Evolutionary conservation across 2,329 filamentous ascomycete genomes (phyloP), one percentile per base, ranked within the genome.

Genomic region (Fusarium pininemorale): DNA sequence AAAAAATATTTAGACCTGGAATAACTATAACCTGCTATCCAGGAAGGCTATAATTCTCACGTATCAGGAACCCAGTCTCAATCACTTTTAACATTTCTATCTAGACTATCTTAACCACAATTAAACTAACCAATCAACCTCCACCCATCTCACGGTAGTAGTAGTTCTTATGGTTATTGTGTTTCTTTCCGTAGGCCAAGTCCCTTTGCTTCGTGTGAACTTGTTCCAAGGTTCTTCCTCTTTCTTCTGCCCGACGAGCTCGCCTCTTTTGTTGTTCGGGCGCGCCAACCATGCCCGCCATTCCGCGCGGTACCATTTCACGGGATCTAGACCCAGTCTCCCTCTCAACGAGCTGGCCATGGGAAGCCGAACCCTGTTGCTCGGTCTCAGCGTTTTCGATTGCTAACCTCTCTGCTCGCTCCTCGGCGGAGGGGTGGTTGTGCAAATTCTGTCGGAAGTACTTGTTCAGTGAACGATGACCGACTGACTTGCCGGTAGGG

Each of bases 401-500:
- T 10, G 90, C 88, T 67, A 92, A 86, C 76, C 90, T 91, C 75
- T 92, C 88, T 65, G 90, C 87, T 61, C 93, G 92, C 83, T 98
- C 95, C 66, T 93, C 92, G 1, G 91, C 85, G 6, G 93, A 91
- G 5, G 95, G 95, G 81, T 98, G 92, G 82, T 90, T 93, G 82
- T 93, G 91, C 48, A 99, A 87, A 83, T 98, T 98, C 85, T 99
- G 96, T 68, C 94, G 92, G 85, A 91, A 99, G 84, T 98, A 98
- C 76, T 90, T 91, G 80, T 93, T 92, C 61, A 98, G 84, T 13
- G 94, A 96, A 54, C 96, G 91, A 82, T 99, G 96, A 44, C 96
- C 96, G 42, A 97, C 95, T 13, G 93, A 93, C 70, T 93, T 92
- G 60, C 96, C 96, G 9, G 93, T 94, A 4, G 96, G 96, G 18